Conservation (phyloP, 2,329 filamentous ascomycete genomes). For the Phaeoacremonium minimum region DNA sequence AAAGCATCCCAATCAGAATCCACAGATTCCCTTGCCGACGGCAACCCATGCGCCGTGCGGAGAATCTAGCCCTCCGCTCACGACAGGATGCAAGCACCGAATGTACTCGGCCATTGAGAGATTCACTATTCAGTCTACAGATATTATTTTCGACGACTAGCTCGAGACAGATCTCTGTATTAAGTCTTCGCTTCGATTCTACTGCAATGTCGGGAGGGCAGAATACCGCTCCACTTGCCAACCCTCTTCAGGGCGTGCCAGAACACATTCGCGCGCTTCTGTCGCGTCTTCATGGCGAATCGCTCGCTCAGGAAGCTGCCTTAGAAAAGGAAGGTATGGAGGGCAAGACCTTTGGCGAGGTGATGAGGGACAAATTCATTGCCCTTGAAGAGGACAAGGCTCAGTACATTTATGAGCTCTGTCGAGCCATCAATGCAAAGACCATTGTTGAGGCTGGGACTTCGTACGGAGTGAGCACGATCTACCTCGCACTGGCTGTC, state of each 20-base stretch:
- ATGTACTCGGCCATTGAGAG: too few species aligned
- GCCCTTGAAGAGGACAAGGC: constrained; percentile 39
- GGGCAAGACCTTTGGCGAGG: constrained; percentile 17
- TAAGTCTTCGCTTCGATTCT: too few species aligned
- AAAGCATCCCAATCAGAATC: too few species aligned
- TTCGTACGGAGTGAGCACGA: constrained; percentile 10
- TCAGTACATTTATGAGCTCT: constrained; percentile 35
- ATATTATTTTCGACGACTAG: too few species aligned
- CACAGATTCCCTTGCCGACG: too few species aligned
- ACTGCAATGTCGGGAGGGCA: too few species aligned
- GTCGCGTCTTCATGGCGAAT: constrained; percentile 3
- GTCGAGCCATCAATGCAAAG: constrained; percentile 16
- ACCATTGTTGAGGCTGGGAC: constrained; percentile 11
- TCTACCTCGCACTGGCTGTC: constrained; percentile 12
- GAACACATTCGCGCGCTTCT: constrained; percentile 4
- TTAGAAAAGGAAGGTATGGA: constrained; percentile 10
- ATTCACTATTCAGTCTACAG: too few species aligned
- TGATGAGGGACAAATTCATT: constrained; percentile 39
- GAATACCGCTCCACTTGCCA: too few species aligned
- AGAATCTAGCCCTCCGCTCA: too few species aligned
- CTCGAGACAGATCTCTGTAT: too few species aligned
- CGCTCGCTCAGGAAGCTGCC: constrained; percentile 6
- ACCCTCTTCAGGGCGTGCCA: not conserved
- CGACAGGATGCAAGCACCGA: too few species aligned
- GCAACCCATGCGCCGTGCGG: too few species aligned